phyloP scores from a whole-genome alignment of 1,139 yeast genomes.

The Pichia sp. region DNA sequence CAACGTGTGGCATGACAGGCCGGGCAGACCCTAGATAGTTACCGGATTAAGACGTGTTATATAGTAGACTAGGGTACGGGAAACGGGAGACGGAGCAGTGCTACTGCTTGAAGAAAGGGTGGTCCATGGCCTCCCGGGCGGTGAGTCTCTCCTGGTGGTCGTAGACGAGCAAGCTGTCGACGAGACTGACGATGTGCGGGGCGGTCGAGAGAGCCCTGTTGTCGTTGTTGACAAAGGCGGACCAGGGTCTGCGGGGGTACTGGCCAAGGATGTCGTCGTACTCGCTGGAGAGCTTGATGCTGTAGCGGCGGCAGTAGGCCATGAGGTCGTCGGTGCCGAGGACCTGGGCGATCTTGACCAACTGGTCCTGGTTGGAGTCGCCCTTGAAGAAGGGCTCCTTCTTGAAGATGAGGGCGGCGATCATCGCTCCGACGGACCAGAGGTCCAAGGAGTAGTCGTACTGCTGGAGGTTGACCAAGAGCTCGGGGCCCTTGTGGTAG shows the following conservation, averaged over 20 bases:
- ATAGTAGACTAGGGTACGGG: not conserved
- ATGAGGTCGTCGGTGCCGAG: constrained; percentile 85
- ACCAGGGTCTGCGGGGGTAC: constrained; percentile 88
- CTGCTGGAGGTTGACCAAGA: constrained; percentile 85
- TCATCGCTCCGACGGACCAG: constrained; percentile 97
- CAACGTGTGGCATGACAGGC: not conserved
- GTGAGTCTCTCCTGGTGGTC: constrained; percentile 95
- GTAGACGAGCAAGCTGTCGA: constrained; percentile 77
- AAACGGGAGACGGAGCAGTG: too few relatives aligned
- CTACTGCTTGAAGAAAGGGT: constrained; percentile 35
- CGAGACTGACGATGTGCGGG: constrained; percentile 71
- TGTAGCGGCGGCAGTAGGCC: constrained; percentile 70
- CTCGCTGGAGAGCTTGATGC: constrained; percentile 70
- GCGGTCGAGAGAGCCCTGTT: constrained; percentile 65
- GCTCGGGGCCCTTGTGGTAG: constrained; percentile 96
- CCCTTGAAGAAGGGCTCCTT: constrained; percentile 98
- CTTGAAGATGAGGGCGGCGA: constrained; percentile 94
- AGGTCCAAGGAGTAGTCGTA: constrained; percentile 93
- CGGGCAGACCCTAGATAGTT: too few relatives aligned
- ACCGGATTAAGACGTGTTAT: not conserved
- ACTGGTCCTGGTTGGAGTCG: constrained; percentile 90
- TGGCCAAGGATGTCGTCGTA: constrained; percentile 59
- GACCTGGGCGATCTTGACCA: constrained; percentile 90
- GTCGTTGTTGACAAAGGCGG: constrained; percentile 65
- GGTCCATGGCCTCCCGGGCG: constrained; percentile 92